Conservation (phyloP, 345 rosid species). For the Salix brachista region DNA sequence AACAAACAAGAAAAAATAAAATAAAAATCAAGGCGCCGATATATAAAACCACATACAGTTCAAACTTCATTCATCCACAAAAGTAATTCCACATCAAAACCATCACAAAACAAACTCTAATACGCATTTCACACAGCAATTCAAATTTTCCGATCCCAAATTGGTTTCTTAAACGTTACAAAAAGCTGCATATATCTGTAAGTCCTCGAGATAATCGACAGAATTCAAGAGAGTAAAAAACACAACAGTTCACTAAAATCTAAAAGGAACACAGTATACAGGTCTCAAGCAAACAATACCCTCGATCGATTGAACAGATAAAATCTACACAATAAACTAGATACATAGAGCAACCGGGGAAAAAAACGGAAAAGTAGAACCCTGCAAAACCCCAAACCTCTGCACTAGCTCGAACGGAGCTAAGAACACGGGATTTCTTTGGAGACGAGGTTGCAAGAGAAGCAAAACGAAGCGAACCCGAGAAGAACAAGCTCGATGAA, state of each 20-base stretch:
- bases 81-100: background rate
- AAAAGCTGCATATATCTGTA: background rate
- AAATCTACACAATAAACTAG: background rate
- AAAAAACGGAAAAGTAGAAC: background rate
- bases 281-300: background rate
- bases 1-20: background rate
- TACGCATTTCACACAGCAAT: background rate
- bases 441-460: slow-evolving; percentile 33
- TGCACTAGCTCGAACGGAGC: slow-evolving; percentile 53
- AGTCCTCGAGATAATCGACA: background rate
- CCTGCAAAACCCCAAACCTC: slow-evolving; percentile 46
- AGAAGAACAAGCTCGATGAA: slow-evolving; percentile 26
- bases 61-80: background rate
- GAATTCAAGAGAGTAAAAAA: background rate
- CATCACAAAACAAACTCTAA: background rate
- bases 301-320: background rate
- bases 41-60: background rate
- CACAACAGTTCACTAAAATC: background rate
- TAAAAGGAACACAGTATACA: background rate
- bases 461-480: slow-evolving; percentile 35
- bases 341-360: background rate
- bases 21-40: background rate
- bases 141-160: background rate
- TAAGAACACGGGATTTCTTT: slow-evolving; percentile 25
- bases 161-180: background rate